Evolutionary conservation across 1,139 yeast genomes (phyloP), one percentile per base, ranked within the genome.

Genomic region (Magnusiomyces fungicola): DNA sequence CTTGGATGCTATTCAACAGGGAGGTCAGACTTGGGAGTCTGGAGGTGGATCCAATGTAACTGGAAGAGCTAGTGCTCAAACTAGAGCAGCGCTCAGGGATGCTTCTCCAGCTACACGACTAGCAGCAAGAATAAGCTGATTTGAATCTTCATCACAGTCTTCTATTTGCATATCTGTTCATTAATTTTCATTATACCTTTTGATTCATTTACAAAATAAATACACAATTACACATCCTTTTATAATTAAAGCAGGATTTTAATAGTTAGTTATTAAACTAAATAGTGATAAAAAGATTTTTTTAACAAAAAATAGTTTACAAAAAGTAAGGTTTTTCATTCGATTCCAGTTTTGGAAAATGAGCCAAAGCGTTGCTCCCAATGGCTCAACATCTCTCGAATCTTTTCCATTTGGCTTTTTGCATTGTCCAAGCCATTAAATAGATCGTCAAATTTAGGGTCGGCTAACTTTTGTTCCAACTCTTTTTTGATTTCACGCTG

Each of bases 1-100:
- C 70, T 65, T 86, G 54, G 60, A 67, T 18, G 70, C 56, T 19
- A 47, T 66, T 12, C 59, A 57, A 27, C 55, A 58, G 34, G 59
- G 59, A 6, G 58, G 60, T 0, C 47, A 54, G 7, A 49, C 58
- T 23, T 61, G 65, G 65, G 50, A 36, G 30, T 30, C 43, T 19
- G 32, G 43, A 7, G 33, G 33, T 5, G 36, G 29, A 7, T 14
- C 18, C n/a, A 21, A n/a, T 14, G 19, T 9, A 34, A 23, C 16
- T 34, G 38, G 38, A 34, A 16, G 38, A 34, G 38, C 23, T 9
- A 34, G 23, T 12, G 45, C 40, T 32, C 50, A 44, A 16, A 43
- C 46, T 22, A 46, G 44, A 9, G 54, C 55, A 7, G 48, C 55
- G 3, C 53, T 51, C 19, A 48, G 58, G n/a, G 50, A 53, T 14